Conservation (phyloP, 1,139 yeast species). For the Hemisphaericaspora xylofermentans region DNA sequence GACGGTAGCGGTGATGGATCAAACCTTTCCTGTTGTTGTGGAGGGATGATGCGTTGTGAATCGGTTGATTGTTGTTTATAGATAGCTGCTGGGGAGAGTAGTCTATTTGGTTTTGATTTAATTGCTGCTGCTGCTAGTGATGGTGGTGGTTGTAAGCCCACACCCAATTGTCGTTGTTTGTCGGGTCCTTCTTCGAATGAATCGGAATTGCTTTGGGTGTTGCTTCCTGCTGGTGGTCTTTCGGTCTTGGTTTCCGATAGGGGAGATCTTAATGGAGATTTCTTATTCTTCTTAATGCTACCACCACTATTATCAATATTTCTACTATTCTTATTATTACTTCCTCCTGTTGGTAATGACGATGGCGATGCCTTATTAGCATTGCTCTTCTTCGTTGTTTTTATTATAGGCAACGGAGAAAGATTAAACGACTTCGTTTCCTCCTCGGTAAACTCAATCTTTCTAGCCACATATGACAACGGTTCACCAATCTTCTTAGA, state of each 20-base stretch:
- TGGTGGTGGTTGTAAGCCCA: background rate
- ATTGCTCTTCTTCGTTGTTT: too few species aligned
- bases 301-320: too few species aligned
- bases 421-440: constrained; percentile 37
- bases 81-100: constrained; percentile 7
- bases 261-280: constrained; percentile 37
- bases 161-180: background rate
- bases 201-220: constrained; percentile 1
- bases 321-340: too few species aligned
- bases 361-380: constrained; percentile 18
- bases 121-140: background rate
- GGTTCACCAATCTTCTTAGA: constrained; percentile 2
- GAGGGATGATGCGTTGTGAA: constrained; percentile 1
- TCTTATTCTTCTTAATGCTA: constrained; percentile 22
- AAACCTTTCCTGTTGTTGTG: constrained; percentile 4
- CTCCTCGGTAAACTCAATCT: constrained; percentile 36
- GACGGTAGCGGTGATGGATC: constrained; percentile 42
- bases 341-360: too few species aligned
- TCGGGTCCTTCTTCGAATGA: constrained; percentile 2
- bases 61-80: too few species aligned
- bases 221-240: background rate
- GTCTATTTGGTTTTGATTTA: constrained; percentile 1
- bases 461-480: constrained; percentile 28
- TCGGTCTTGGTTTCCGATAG: constrained; percentile 22
- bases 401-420: constrained; percentile 20